Evolutionary conservation across 2,329 filamentous ascomycete genomes (phyloP), one percentile per base, ranked within the genome.

Genomic region (Madurella mycetomatis): DNA sequence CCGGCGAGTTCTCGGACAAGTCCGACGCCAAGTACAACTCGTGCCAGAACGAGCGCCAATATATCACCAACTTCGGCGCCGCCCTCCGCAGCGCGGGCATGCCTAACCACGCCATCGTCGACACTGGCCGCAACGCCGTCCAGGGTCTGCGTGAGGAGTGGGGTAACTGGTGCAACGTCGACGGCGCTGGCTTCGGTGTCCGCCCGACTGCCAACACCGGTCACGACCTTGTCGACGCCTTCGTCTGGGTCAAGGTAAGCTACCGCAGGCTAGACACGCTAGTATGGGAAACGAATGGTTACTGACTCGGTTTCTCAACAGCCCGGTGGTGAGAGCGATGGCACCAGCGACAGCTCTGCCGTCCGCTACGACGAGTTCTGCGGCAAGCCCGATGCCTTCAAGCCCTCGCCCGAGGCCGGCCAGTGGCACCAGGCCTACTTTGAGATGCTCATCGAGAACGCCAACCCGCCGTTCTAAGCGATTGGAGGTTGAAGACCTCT

Each of bases 211-310:
- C 80, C 5, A 68, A 76, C 60, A 85, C 82, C n/a, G 80, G 78
- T 43, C 72, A 79, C 62, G 65, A 70, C 7, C 74, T 83, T 17
- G 75, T 77, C 49, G 84, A 86, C 68, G 81, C 82, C 37, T 83
- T 86, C 60, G 83, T 86, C 47, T 86, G 83, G 83, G 72, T 84
- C 64, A 86, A 86, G 25, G 25, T 25, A 25, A 25, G 25, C 25
- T 7, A 25, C 7, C 25, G 4, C 7, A 25, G 3, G 25, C 25
- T 7, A 7, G 25, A 25, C 4, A 25, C 25, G 25, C 25, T 25
- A 25, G 25, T 25, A 25, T 7, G 7, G 25, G n/a, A n/a, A 25
- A 25, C 25, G 25, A 4, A 25, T 3, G 25, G 25, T 25, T 3
- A 25, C 25, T 25, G 25, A 25, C 25, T 25, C 25, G 3, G 25